These are phyloP conservation scores for Caloboletus inedulis DNA, from an alignment of 1,284 basidiomycete species.

Conservation along the genomic window DNA sequence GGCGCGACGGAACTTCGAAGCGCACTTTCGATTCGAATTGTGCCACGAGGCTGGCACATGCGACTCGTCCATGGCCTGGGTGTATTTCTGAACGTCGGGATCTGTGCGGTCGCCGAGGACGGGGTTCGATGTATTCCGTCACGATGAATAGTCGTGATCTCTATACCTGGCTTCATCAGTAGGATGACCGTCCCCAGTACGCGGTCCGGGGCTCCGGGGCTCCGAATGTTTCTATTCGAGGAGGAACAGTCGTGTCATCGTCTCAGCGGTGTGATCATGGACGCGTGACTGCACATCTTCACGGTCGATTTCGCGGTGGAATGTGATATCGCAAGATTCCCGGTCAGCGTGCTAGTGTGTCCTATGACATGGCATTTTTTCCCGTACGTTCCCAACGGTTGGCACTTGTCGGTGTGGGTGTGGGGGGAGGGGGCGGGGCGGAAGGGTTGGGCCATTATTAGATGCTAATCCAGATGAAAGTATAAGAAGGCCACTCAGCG, in stretches of 20 bases:
- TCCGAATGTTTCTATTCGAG: background rate
- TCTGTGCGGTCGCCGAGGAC: background rate
- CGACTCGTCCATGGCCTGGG: background rate
- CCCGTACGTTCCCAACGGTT: conserved; percentile 1
- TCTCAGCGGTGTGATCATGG: background rate
- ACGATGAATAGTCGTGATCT: background rate
- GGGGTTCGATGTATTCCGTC: background rate
- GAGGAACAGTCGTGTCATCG: background rate
- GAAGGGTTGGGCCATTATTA: background rate
- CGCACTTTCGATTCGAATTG: background rate
- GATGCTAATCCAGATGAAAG: background rate
- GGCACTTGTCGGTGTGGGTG: background rate
- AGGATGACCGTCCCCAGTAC: background rate
- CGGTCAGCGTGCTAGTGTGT: background rate
- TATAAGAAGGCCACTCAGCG: background rate
- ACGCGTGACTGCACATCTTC: background rate
- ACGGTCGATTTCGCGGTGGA: background rate
- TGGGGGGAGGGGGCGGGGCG: background rate
- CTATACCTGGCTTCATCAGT: background rate
- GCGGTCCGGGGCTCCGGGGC: background rate
- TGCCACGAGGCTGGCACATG: background rate
- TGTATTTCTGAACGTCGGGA: background rate
- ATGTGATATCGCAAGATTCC: background rate
- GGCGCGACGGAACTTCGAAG: background rate
- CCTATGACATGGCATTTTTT: background rate